Base-by-base conservation (phyloP, 257 asterid species). In the Cruciata laevipes region DNA sequence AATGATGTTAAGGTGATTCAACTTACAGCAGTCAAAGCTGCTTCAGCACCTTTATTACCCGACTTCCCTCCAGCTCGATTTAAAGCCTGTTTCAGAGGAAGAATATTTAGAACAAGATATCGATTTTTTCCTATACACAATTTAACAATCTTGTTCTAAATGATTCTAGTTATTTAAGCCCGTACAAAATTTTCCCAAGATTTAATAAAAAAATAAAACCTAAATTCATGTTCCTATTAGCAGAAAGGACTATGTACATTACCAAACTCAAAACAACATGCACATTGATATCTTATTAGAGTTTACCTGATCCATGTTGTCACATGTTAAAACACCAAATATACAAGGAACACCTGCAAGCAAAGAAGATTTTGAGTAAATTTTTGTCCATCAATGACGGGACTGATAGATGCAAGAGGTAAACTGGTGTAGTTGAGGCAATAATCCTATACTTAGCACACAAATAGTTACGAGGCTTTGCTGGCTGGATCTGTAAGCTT, bases 41-140 rank as follows among this genome's bases (percentile, higher is more conserved):
- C 87, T 85, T 91, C 98, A 63, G 96, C 77, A 56, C 96, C 96
- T 81, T 91, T 91, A 72, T 91, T 91, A 75, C 98, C 96, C 2
- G 96, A 76, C 73, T 91, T 91, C 12, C 98, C 98, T 68, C 96
- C 98, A 8, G 96, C 96, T 76, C 98, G 88, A 73, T 91, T 83
- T 47, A 89, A 47, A 69, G 96, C 98, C 96, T 91, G 87, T 76
- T 51, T 69, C 47, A 58, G 71, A 57, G 68, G 38, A 37, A 68
- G 53, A 44, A 27, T 27, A 27, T 27, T 27, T 27, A 27, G 30
- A 27, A 2, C 30, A n/a, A n/a, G n/a, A n/a, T n/a, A 27, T 27
- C 30, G 2, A 27, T 27, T 27, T 27, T n/a, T 27, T 27, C 30
- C 30, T 27, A 27, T 27, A 27, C 30, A 27, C 30, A 27, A 27